Evolutionary conservation across 2,329 filamentous ascomycete species (phyloP), one percentile per base, ranked within the genome.

Genomic region (Epichloe sibirici): DNA sequence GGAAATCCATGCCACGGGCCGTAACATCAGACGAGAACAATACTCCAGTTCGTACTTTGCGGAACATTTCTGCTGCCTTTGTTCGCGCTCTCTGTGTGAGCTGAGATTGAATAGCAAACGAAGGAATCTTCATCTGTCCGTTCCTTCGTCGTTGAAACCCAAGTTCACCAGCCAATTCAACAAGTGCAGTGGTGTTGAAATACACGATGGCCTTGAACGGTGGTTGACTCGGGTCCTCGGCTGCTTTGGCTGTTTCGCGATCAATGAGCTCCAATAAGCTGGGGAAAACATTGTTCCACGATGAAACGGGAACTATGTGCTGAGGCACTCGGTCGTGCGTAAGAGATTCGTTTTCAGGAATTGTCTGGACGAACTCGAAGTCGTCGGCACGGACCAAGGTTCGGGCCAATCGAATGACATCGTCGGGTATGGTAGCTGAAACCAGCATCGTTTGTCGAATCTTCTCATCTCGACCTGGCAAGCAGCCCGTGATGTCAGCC

Each of bases 171-270:
- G 81, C 81, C 47, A 90, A 72, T 53, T 83, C 75, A 45, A 90
- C 87, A 57, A 86, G 77, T 25, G 80, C 78, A 1, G 86, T 94
- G 23, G 86, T 88, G 61, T 87, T 87, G 66, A 91, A 85, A 72
- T 95, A 98, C 43, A 95, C 74, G 55, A 98, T 94, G n/a, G 89
- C 88, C 76, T 98, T 98, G 79, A 97, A 96, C 0, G 88, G 87
- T 15, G 67, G 67, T 3, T 56, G 61, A 4, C 66, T 65, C 2
- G 61, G 66, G 56, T 74, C 70, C 56, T 67, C 62, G 2, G 57
- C 61, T 21, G 70, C 65, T 25, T 71, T 69, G 34, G 73, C 59
- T n/a, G 75, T 66, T 59, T 86, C 82, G 38, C 78, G 76, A 51
- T 83, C 71, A 46, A 84, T 72, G 49, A 96, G 76, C 68, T 97